Evolutionary conservation across 169 alveolate genomes (phyloP), one percentile per base, ranked within the genome.

Genomic region (Amoebophrya sp.): DNA sequence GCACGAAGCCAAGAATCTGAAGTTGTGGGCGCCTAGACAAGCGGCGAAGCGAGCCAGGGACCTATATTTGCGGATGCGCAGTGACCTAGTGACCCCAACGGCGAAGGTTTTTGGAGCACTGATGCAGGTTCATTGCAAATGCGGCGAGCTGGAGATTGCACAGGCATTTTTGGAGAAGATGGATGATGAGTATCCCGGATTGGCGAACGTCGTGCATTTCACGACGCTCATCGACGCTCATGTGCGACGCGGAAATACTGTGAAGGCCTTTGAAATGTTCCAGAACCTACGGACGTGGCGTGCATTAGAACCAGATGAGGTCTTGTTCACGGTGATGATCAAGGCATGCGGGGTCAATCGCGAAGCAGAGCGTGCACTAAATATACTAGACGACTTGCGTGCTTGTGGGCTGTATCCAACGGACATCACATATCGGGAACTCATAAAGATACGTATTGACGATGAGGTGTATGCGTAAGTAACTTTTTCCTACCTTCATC

Each of bases 281-380:
- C 95, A 95, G 91, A 93, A 94, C 90, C 92, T 95, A 40, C 93
- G 97, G 12, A 96, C 95, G 0, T 96, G 97, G 97, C 93, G 96
- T 55, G 92, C 94, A 47, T 95, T 96, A 0, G 95, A 95, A 53
- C 98, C 98, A 0, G 97, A 96, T 91, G 97, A 95, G 78, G 95
- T 94, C 6, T 92, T 96, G 29, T 96, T 95, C 83, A 95, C 97
- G n/a, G 95, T 94, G 38, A 95, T 96, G 97, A 96, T 96, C 78
- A 96, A 95, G 78, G 96, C 96, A 0, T 95, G 96, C 55, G 94
- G 94, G 0, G 38, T 78, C 40, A 93, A 92, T 6, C 89, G 91
- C 14, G 97, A 96, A 78, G 96, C 97, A 0, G 97, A 96, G 83
- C 95, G 95, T 90, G 97, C 97, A 18, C 89, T 96, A 91, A 94